Percentiles rank a stretch among this genome's conserved stretches.
Conservation (phyloP, 805 yeast genomes). For the Myxozyma lipomycoides region DNA sequence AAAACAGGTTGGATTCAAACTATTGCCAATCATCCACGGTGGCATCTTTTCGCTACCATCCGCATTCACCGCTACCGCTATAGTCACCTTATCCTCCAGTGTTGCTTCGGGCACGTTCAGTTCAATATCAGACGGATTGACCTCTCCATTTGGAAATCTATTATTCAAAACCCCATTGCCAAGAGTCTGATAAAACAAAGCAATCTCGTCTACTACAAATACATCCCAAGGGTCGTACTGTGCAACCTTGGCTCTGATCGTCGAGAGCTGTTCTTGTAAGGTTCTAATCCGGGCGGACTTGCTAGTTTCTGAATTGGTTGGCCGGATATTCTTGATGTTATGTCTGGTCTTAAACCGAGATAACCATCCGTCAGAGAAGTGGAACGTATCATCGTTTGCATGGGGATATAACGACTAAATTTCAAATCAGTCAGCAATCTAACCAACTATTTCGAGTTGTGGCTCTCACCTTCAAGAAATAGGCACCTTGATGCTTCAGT, state of each 20-base stretch:
- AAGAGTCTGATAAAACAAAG: slow-evolving; percentile 13
- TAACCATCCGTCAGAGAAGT: slow-evolving; percentile 28
- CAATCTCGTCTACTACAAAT: slow-evolving; percentile 19
- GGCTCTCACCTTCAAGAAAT: slow-evolving; percentile 14
- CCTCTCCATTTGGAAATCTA: background rate
- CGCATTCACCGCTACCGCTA: slow-evolving; percentile 17
- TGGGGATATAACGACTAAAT: slow-evolving; percentile 14
- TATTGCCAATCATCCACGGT: slow-evolving; percentile 17
- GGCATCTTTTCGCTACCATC: slow-evolving; percentile 24
- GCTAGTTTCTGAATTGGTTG: background rate
- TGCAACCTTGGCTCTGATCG: slow-evolving; percentile 12
- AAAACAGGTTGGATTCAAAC: slow-evolving; percentile 15
- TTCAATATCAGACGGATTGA: background rate
- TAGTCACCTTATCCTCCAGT: slow-evolving; percentile 11
- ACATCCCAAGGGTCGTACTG: slow-evolving; percentile 19
- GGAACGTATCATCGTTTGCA: slow-evolving; percentile 16
- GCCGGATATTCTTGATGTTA: slow-evolving; percentile 4
- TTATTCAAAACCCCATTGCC: slow-evolving; percentile 7
- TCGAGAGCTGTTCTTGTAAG: slow-evolving; percentile 13
- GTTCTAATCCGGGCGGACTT: slow-evolving; percentile 2
- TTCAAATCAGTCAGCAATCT: background rate
- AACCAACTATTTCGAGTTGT: background rate
- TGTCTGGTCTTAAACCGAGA: slow-evolving; percentile 24
- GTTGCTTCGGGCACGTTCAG: slow-evolving; percentile 1
- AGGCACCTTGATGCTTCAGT: slow-evolving; percentile 21